phyloP scores from a whole-genome alignment of 2,329 filamentous ascomycete species.

The Rosellinia necatrix region DNA sequence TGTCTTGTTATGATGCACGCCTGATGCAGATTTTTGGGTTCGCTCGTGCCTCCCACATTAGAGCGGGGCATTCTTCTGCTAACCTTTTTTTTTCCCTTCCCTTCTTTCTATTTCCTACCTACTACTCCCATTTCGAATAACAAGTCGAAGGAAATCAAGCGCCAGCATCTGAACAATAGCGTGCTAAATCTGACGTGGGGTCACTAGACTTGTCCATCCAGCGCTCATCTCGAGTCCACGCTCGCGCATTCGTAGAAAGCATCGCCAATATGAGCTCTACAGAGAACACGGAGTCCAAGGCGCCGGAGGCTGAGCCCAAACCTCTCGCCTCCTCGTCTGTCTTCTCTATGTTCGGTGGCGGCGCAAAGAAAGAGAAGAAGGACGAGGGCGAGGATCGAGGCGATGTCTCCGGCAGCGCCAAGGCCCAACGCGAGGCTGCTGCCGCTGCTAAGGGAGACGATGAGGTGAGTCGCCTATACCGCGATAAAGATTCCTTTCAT shows the following conservation, averaged over 20 bases:
- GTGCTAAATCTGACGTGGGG: constrained; percentile 13
- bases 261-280: constrained; percentile 52
- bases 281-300: constrained; percentile 60
- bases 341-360: constrained; percentile 99
- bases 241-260: constrained; percentile 4
- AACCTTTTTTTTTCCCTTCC: constrained; percentile 8
- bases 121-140: background rate
- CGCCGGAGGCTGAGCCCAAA: constrained; percentile 47
- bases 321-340: constrained; percentile 66
- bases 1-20: constrained; percentile 6
- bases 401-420: constrained; percentile 87
- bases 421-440: constrained; percentile 72
- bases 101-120: background rate
- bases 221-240: background rate
- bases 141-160: background rate
- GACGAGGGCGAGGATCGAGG: constrained; percentile 78
- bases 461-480: constrained; percentile 50
- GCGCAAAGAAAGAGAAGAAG: constrained; percentile 96
- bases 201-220: constrained; percentile 4
- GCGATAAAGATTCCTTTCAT: background rate
- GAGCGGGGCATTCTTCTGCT: constrained; percentile 19
- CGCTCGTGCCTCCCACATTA: too few relatives aligned
- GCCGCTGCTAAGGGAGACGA: constrained; percentile 58
- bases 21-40: constrained; percentile 11
- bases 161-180: background rate